phyloP scores from a whole-genome alignment of 2,329 filamentous ascomycete species.

The Apiospora phragmitis region DNA sequence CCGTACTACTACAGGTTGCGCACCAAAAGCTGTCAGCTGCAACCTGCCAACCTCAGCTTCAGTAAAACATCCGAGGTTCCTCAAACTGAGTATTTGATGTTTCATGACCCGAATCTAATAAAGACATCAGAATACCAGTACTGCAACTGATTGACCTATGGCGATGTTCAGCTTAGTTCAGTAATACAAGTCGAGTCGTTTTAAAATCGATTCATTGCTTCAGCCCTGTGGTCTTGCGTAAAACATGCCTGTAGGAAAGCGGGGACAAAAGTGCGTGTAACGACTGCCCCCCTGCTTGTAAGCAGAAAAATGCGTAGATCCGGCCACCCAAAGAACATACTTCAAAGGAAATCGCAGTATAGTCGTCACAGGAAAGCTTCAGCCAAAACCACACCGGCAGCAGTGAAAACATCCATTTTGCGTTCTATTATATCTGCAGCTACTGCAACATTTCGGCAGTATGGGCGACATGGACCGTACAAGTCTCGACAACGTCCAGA shows the following conservation, averaged over 20 bases:
- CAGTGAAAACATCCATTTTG: neutral
- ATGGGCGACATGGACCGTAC: neutral
- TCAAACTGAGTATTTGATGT: neutral
- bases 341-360: neutral
- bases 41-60: neutral
- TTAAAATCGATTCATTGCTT: neutral
- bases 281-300: neutral
- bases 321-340: neutral
- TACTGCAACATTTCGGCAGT: neutral
- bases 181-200: neutral
- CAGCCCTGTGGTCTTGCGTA: neutral
- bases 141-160: neutral
- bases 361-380: neutral
- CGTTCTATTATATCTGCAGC: too few species aligned
- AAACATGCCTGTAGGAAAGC: neutral
- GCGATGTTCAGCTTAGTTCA: neutral
- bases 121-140: neutral
- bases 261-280: neutral
- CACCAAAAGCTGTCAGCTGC: neutral
- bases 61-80: neutral
- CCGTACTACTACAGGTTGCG: neutral
- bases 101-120: neutral
- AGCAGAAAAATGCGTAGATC: neutral
- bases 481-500: slow-evolving; percentile 57
- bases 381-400: neutral